Evolutionary conservation across 2,329 filamentous ascomycete species (phyloP), one percentile per base, ranked within the genome.

Genomic region (Emmonsiellopsis sp.): DNA sequence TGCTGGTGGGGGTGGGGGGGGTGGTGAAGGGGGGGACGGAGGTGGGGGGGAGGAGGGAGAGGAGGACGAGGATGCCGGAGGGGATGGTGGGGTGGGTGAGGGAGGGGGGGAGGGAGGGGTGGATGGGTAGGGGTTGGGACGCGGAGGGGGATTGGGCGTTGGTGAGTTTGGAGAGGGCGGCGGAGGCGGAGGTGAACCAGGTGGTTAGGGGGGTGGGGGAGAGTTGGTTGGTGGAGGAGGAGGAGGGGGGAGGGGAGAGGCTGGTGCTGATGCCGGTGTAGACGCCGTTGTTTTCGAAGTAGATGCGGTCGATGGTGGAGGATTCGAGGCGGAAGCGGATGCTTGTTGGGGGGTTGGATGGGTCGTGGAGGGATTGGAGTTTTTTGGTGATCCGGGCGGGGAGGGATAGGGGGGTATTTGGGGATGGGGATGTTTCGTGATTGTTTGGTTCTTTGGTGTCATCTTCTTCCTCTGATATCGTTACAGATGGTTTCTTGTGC

Each of bases 101-200:
- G 20, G 20, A 26, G 20, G 20, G 20, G 20, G 2, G 20, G 20
- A 26, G 20, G 20, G 20, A 26, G 20, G 20, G 20, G 20, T 26
- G 20, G 20, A 26, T 26, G 20, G 20, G 20, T 2, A 26, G 20
- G 20, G 20, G 20, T 4, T 26, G 20, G 20, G 20, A 26, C 4
- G 2, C 2, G 20, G 20, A 26, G 2, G 2, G 20, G 20, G 20
- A 26, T 26, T 26, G 20, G 20, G 20, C 4, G 20, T 2, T 2
- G 20, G 20, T 26, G 20, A 26, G 20, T 26, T 4, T 26, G 20
- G 20, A 26, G 20, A 64, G 51, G 2, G 63, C 57, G 5, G 64
- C 64, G 13, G 62, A 58, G 26, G 55, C 54, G 38, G 57, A 62
- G 41, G 62, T 60, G 45, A 66, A 66, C 64, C 64, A 66, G 13